These are phyloP conservation scores for Fusarium solani-melongenae DNA, from an alignment of 2,329 filamentous ascomycete species.

Conservation along the genomic window DNA sequence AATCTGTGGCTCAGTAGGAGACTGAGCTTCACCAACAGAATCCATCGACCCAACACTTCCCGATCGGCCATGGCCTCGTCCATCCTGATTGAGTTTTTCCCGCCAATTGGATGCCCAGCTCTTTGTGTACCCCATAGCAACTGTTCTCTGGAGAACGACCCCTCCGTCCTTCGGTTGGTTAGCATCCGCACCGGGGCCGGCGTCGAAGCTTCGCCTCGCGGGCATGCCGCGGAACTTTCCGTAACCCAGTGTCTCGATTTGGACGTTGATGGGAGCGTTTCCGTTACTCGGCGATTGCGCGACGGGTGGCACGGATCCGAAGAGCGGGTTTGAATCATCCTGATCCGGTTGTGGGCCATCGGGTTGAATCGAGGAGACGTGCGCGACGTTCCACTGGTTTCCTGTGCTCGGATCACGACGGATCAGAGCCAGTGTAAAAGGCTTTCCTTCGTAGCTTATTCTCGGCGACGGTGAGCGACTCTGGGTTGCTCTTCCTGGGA, in stretches of 20 bases:
- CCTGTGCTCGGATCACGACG: slow-evolving; percentile 77
- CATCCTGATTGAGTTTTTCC: slow-evolving; percentile 55
- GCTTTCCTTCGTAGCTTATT: slow-evolving; percentile 50
- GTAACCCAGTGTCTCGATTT: slow-evolving; percentile 66
- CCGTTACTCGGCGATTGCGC: slow-evolving; percentile 18
- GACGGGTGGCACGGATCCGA: slow-evolving; percentile 37
- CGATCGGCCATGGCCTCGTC: slow-evolving; percentile 43
- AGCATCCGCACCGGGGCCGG: slow-evolving; percentile 28
- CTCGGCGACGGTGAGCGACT: slow-evolving; percentile 52
- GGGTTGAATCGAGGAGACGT: slow-evolving; percentile 66
- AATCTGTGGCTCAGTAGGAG: slow-evolving; percentile 42
- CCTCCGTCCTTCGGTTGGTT: slow-evolving; percentile 29
- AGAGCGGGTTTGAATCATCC: slow-evolving; percentile 37
- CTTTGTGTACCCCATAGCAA: slow-evolving; percentile 68
- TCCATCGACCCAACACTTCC: slow-evolving; percentile 47
- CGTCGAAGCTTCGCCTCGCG: slow-evolving; percentile 50
- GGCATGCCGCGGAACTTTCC: slow-evolving; percentile 66
- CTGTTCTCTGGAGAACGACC: slow-evolving; percentile 62
- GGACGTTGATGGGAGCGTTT: slow-evolving; percentile 61
- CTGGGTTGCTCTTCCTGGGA: background rate
- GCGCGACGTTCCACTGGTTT: slow-evolving; percentile 81
- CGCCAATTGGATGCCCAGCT: slow-evolving; percentile 61
- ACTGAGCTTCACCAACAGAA: slow-evolving; percentile 48
- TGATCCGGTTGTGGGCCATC: slow-evolving; percentile 47
- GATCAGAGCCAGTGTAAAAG: slow-evolving; percentile 72